phyloP scores from a whole-genome alignment of 371 early-diverging fungal species.

The Rhizomucor miehei region DNA sequence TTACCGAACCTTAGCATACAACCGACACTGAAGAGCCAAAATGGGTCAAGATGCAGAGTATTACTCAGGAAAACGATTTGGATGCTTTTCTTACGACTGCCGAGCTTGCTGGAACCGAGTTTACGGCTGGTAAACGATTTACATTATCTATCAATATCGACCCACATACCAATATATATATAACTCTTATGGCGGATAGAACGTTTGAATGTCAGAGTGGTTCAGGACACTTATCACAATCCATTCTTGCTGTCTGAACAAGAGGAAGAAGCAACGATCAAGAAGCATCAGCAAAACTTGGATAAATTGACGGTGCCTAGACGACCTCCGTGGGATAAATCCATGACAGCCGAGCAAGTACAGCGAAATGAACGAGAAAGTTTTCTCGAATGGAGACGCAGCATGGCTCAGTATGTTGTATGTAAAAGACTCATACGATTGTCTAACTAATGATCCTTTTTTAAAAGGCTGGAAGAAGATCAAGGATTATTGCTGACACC shows the following conservation, averaged over 20 bases:
- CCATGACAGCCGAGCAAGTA: constrained; percentile 81
- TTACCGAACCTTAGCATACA: constrained; percentile 64
- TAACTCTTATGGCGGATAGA: constrained; percentile 53
- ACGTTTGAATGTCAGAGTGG: constrained; percentile 82
- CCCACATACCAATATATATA: too few relatives aligned
- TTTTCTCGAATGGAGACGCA: constrained; percentile 93
- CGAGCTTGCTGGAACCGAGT: constrained; percentile 92
- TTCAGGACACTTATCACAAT: constrained; percentile 73
- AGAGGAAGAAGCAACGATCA: constrained; percentile 72
- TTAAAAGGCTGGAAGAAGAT: constrained; percentile 83
- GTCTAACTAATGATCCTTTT: too few relatives aligned
- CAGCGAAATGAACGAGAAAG: constrained; percentile 79
- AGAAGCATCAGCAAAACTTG: constrained; percentile 74
- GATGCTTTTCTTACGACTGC: constrained; percentile 96
- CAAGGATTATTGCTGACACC: constrained; percentile 92
- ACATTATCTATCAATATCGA: background rate
- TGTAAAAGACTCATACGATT: too few relatives aligned
- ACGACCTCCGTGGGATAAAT: constrained; percentile 87
- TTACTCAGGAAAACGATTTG: constrained; percentile 95
- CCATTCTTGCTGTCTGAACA: constrained; percentile 79
- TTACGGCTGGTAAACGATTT: constrained; percentile 74
- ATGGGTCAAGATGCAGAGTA: constrained; percentile 89
- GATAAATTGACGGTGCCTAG: constrained; percentile 80
- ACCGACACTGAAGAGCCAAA: constrained; percentile 83
- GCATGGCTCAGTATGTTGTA: constrained; percentile 64